A percentile compares a stretch with the other conserved stretches of the same genome.
phyloP scores from a whole-genome alignment of 2,329 filamentous ascomycete species.

The Monosporascus sp. region DNA sequence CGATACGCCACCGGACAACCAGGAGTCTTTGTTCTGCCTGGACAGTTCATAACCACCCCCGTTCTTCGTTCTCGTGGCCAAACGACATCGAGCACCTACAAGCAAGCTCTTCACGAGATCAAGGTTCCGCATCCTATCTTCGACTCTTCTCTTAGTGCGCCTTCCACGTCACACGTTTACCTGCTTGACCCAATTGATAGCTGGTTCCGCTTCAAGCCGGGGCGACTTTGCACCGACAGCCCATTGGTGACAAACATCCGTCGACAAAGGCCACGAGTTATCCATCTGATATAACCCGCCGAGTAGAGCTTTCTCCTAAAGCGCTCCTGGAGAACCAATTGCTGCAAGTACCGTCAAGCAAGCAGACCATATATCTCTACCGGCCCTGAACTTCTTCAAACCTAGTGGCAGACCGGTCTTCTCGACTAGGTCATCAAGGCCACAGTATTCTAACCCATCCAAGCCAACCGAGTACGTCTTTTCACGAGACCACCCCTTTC shows the following conservation, averaged over 20 bases:
- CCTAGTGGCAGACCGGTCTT: conserved; percentile 20
- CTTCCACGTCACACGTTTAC: conserved; percentile 26
- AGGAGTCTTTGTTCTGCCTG: conserved; percentile 19
- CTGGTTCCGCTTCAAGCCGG: conserved; percentile 23
- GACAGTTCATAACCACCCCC: conserved; percentile 15
- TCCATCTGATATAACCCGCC: conserved; percentile 39
- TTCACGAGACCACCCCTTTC: neutral
- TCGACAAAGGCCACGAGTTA: conserved; percentile 37
- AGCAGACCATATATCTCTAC: conserved; percentile 28
- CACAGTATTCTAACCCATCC: conserved; percentile 7
- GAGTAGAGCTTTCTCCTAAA: conserved; percentile 25
- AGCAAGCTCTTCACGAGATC: neutral
- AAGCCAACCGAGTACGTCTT: neutral
- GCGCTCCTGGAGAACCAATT: conserved; percentile 14
- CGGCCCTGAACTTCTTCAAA: conserved; percentile 11
- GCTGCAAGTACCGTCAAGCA: conserved; percentile 28
- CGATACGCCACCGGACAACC: conserved; percentile 15
- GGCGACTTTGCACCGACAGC: conserved; percentile 17
- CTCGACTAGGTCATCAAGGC: conserved; percentile 20
- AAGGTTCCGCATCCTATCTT: conserved; percentile 6
- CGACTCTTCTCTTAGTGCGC: conserved; percentile 12
- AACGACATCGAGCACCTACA: conserved; percentile 10
- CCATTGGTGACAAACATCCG: conserved; percentile 13
- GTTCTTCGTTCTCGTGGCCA: conserved; percentile 9
- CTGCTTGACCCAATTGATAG: conserved; percentile 20